These are phyloP conservation scores for Petrea volubilis DNA, from an alignment of 257 asterid species.

Conservation along the genomic window DNA sequence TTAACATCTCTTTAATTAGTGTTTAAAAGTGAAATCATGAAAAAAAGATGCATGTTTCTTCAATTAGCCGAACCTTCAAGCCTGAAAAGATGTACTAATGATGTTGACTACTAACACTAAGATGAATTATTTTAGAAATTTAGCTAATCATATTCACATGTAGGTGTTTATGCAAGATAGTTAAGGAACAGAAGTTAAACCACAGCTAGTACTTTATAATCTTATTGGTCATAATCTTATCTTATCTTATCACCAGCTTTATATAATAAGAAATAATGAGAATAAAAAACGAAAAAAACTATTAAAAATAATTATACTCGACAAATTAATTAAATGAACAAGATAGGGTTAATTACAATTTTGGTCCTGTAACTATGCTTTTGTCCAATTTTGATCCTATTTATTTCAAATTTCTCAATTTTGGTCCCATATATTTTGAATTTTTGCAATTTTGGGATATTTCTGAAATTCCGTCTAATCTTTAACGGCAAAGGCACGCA, in stretches of 20 bases:
- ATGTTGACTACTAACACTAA: neutral
- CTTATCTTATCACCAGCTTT: conserved; percentile 28
- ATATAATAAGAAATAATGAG: neutral
- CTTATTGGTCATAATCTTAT: conserved; percentile 17
- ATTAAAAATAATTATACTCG: neutral
- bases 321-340: too few species aligned
- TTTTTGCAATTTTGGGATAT: too few species aligned
- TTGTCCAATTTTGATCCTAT: too few species aligned
- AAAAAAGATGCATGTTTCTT: conserved; percentile 9
- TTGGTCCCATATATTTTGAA: too few species aligned
- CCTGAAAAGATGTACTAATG: neutral
- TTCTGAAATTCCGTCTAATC: too few species aligned
- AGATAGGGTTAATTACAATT: too few species aligned
- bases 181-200: neutral
- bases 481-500: too few species aligned
- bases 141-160: conserved; percentile 16
- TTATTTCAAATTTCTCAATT: too few species aligned
- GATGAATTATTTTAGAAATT: neutral
- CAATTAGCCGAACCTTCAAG: conserved; percentile 9
- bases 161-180: conserved; percentile 4
- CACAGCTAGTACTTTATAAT: neutral
- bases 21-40: neutral
- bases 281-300: neutral
- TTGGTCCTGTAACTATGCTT: too few species aligned
- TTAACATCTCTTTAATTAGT: neutral